These are phyloP conservation scores for Phialocephala sp. DNA, from an alignment of 2,329 filamentous ascomycete genomes.

Conservation along the genomic window DNA sequence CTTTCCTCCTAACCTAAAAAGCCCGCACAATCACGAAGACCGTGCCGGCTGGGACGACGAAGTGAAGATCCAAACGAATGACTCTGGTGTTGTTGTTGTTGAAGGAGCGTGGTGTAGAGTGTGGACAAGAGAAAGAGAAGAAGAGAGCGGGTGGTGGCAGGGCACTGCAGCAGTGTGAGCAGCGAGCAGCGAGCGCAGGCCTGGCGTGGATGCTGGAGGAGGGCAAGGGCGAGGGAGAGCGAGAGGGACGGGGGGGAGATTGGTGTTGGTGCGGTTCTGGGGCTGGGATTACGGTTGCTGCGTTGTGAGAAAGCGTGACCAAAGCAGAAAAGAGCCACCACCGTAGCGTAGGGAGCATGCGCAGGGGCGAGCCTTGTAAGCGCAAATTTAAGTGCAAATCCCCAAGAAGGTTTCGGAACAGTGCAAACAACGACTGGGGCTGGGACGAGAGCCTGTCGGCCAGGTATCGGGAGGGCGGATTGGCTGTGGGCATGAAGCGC, in stretches of 20 bases:
- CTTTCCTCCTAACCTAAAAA: constrained; percentile 7
- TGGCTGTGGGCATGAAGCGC: neutral
- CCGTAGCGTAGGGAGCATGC: neutral
- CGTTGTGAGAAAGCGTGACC: neutral
- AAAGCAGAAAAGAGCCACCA: neutral
- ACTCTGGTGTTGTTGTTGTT: constrained; percentile 14
- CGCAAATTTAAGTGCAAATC: constrained; percentile 5
- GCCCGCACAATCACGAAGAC: constrained; percentile 15
- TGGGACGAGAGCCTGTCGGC: too few species aligned
- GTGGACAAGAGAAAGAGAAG: constrained; percentile 1
- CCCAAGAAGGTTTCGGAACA: neutral
- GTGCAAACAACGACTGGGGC: neutral
- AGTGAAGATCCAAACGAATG: constrained; percentile 35
- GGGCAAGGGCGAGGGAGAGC: neutral
- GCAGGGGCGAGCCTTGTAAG: neutral
- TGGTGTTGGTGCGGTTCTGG: too few species aligned
- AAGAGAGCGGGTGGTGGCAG: neutral
- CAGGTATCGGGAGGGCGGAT: neutral
- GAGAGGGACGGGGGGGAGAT: neutral
- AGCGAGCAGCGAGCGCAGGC: neutral
- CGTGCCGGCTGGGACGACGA: constrained; percentile 24
- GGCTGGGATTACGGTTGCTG: neutral
- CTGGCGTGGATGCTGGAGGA: too few species aligned
- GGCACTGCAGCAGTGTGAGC: neutral
- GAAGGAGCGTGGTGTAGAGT: constrained; percentile 18